These are phyloP conservation scores for Botryotinia globosa DNA, from an alignment of 2,329 filamentous ascomycete species.

Conservation along the genomic window DNA sequence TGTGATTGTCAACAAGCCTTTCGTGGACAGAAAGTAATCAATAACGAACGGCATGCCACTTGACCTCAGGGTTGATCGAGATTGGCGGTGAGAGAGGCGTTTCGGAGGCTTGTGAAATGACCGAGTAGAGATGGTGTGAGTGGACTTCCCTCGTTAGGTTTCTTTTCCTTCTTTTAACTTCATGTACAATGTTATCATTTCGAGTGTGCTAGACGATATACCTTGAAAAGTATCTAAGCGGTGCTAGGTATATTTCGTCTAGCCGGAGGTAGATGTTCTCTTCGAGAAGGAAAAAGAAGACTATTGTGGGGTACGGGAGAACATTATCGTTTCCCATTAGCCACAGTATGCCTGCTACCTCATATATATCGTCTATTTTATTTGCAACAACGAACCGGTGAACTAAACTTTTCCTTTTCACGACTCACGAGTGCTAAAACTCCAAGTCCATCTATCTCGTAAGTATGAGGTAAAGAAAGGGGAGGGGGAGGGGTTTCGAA, in stretches of 20 bases:
- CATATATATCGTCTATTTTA: neutral
- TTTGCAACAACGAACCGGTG: neutral
- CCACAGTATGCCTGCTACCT: constrained; percentile 14
- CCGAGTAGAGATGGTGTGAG: neutral
- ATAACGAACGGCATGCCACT: constrained; percentile 13
- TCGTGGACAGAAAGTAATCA: constrained; percentile 2
- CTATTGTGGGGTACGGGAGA: constrained; percentile 3
- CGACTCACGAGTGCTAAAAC: neutral
- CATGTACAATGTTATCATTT: constrained; percentile 10
- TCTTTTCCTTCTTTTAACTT: neutral
- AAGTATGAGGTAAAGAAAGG: constrained; percentile 6
- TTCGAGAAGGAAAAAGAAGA: constrained; percentile 9
- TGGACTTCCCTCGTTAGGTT: neutral
- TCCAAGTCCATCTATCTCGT: constrained; percentile 7
- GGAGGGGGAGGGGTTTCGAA: neutral
- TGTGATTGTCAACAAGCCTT: neutral
- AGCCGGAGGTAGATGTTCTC: neutral
- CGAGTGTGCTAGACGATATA: neutral
- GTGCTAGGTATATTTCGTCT: neutral
- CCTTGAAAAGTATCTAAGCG: neutral
- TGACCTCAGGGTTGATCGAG: constrained; percentile 12
- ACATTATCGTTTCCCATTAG: neutral
- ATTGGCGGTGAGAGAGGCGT: constrained; percentile 18
- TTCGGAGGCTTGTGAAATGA: constrained; percentile 12
- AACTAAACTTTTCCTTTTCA: neutral